Base-by-base conservation (phyloP, 352 stramenopile species). In the Nothophytophthora sp. region DNA sequence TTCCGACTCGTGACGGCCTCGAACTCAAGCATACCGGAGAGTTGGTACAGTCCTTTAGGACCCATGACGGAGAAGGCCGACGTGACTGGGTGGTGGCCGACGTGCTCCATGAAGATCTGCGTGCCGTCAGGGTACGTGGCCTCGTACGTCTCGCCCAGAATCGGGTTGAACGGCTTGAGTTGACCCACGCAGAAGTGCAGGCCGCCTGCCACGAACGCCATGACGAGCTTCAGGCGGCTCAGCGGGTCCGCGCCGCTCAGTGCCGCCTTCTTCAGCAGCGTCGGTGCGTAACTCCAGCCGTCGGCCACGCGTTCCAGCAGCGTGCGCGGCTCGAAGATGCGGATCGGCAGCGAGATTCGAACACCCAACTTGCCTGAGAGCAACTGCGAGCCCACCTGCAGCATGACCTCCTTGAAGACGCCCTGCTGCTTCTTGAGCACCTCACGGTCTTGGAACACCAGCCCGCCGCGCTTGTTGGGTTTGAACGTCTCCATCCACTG, bases 151-250 rank as follows among this genome's bases (percentile, higher is more conserved):
- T 92, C 82, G 13, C 80, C 82, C 24, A 92, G 29, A 24, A 92
- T 90, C 30, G 82, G 82, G 48, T 90, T 92, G 59, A 92, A 92
- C 4, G 82, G 82, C 49, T 92, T 92, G 41, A 83, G 62, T 48
- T 90, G 80, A 5, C 77, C 75, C 23, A 84, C 55, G 38, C 81
- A 89, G 52, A 88, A 89, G 54, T 92, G 81, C 22, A 88, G 63
- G 1, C 81, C 81, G 18, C 72, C 76, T 3, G 74, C 65, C 18
- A 83, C 73, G 39, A 90, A 92, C 29, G 75, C 67, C 53, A 92
- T 88, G 3, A 88, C 64, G 27, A 77, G 66, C 57, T 88, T 86
- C 60, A 92, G 70, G 12, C 81, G 76, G 45, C 90, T 79, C 15
- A 85, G 35, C 6, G 81, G 74, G 12, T 90, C 79, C 4, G 53